Evolutionary conservation across 805 yeast species (phyloP).

Genomic region (Saccharomycopsis olivae): DNA sequence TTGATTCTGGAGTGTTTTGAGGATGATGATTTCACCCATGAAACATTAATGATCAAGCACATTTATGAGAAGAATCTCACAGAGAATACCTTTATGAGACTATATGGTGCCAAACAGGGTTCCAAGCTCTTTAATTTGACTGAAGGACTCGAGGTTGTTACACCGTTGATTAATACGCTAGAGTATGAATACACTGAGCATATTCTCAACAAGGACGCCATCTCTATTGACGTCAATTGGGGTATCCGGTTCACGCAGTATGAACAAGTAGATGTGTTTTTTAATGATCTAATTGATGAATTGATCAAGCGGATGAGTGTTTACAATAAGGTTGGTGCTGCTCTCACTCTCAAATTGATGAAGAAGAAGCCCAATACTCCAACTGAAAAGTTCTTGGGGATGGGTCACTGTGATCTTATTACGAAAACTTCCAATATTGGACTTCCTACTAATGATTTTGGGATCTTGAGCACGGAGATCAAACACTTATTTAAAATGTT

Average conservation of each 20-base stretch:
- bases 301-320: conserved; percentile 41
- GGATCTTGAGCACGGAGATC: conserved; percentile 50
- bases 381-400: conserved; percentile 74
- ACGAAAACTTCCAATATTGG: conserved; percentile 54
- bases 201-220: conserved; percentile 50
- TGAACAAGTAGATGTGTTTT: conserved; percentile 54
- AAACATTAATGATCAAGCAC: conserved; percentile 24
- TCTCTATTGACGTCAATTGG: conserved; percentile 85
- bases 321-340: conserved; percentile 40
- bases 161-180: too few relatives aligned
- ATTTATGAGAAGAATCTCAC: conserved; percentile 44
- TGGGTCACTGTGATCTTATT: conserved; percentile 65
- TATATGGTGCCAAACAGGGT: conserved; percentile 67
- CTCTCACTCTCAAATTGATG: conserved; percentile 56
- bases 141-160: too few relatives aligned
- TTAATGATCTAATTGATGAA: conserved; percentile 48
- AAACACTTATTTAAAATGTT: conserved; percentile 45
- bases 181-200: conserved; percentile 22
- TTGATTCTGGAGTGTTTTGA: conserved; percentile 19
- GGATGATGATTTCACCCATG: neutral
- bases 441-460: conserved; percentile 46
- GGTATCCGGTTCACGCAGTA: conserved; percentile 67
- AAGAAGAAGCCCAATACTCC: conserved; percentile 54
- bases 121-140: conserved; percentile 36
- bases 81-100: conserved; percentile 27